A percentile compares a stretch with the other conserved stretches of the same genome.
phyloP scores from a whole-genome alignment of 352 stramenopile genomes.

The Aphanomyces stellatus region DNA sequence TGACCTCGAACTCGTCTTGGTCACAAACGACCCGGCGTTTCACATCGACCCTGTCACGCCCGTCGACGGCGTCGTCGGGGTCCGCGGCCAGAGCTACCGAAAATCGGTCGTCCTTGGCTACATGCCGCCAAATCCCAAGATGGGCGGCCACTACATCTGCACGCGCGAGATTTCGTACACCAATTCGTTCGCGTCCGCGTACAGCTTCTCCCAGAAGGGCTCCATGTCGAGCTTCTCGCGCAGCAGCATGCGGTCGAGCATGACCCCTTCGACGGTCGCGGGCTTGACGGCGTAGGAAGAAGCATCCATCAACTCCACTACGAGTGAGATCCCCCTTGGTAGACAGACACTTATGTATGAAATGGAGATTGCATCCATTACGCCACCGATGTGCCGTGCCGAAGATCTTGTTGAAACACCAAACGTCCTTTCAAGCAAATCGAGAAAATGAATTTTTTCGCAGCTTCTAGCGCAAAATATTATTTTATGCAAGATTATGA shows the following conservation, averaged over 20 bases:
- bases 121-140: constrained; percentile 49
- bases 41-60: constrained; percentile 72
- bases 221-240: constrained; percentile 1
- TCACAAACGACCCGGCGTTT: constrained; percentile 77
- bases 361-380: too few relatives aligned
- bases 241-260: not conserved
- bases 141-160: constrained; percentile 77
- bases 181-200: constrained; percentile 61
- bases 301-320: too few relatives aligned
- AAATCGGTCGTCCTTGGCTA: constrained; percentile 61
- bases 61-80: constrained; percentile 41
- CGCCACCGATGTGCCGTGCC: too few relatives aligned
- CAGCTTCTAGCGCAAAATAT: too few relatives aligned
- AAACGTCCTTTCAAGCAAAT: too few relatives aligned
- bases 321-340: too few relatives aligned
- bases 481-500: too few relatives aligned
- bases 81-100: constrained; percentile 37
- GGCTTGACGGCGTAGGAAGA: not conserved
- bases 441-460: too few relatives aligned
- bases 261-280: not conserved
- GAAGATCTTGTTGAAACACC: too few relatives aligned
- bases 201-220: constrained; percentile 32
- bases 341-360: too few relatives aligned
- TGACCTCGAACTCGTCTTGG: constrained; percentile 66
- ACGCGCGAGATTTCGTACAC: constrained; percentile 41